Evolutionary conservation across 371 early-diverging fungal genomes (phyloP).

Genomic region (Thermomucor indicae-seudaticae): DNA sequence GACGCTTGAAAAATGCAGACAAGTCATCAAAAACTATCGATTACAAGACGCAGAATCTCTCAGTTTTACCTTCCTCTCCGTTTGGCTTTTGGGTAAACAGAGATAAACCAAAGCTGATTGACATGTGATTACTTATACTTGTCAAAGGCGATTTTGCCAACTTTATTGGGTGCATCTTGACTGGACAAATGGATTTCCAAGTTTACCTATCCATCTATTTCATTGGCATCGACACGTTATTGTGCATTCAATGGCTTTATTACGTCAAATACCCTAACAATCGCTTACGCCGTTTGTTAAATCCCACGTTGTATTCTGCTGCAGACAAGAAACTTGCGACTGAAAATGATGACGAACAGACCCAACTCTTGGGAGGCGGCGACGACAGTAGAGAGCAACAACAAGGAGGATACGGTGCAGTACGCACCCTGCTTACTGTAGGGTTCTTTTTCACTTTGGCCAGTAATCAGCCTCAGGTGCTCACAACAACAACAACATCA

Average conservation of each 20-base stretch:
- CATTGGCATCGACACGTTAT: constrained; percentile 32
- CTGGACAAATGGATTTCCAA: constrained; percentile 71
- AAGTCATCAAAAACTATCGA: constrained; percentile 62
- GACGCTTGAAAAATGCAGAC: constrained; percentile 22
- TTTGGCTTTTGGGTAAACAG: constrained; percentile 56
- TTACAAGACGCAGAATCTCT: constrained; percentile 52
- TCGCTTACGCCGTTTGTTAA: constrained; percentile 26
- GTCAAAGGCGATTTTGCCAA: constrained; percentile 63
- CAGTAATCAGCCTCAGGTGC: too few species aligned
- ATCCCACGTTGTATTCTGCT: constrained; percentile 3
- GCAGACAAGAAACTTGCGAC: not conserved
- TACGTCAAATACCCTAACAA: constrained; percentile 38
- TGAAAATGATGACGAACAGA: not conserved
- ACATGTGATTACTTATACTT: not conserved
- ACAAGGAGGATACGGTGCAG: too few species aligned
- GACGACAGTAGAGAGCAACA: too few species aligned
- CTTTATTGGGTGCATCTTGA: constrained; percentile 64
- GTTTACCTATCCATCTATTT: constrained; percentile 41
- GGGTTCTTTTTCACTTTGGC: too few species aligned
- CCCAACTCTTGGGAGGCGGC: too few species aligned
- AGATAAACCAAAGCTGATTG: not conserved
- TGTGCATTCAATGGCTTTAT: constrained; percentile 43
- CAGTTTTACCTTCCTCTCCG: constrained; percentile 51
- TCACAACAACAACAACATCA: too few species aligned
- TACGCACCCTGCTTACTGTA: too few species aligned